These are phyloP conservation scores for Myxozyma geophila DNA, from an alignment of 805 yeast genomes.

Conservation along the genomic window DNA sequence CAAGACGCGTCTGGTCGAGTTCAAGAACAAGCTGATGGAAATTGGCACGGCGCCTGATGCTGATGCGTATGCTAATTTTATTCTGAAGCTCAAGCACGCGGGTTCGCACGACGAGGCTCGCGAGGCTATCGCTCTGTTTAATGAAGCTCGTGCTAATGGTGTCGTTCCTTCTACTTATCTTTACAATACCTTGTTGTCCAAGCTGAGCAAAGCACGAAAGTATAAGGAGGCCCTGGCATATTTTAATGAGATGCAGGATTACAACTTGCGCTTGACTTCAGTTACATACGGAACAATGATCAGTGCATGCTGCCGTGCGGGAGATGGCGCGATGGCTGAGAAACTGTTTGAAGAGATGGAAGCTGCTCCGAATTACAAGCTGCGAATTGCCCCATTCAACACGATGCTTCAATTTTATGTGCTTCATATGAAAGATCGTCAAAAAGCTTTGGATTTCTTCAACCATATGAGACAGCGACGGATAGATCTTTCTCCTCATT, in stretches of 20 bases:
- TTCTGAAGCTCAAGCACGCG: constrained; percentile 40
- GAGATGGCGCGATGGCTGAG: constrained; percentile 44
- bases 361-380: constrained; percentile 40
- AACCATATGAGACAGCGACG: constrained; percentile 38
- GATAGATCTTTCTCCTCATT: constrained; percentile 45
- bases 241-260: constrained; percentile 44
- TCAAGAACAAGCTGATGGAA: constrained; percentile 39
- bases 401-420: constrained; percentile 48
- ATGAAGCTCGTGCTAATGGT: constrained; percentile 42
- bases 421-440: constrained; percentile 42
- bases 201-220: constrained; percentile 47
- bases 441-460: constrained; percentile 44
- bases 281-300: constrained; percentile 50
- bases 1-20: constrained; percentile 38
- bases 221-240: constrained; percentile 43
- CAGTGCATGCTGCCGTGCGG: constrained; percentile 47
- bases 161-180: constrained; percentile 44
- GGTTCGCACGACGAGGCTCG: constrained; percentile 44
- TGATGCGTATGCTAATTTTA: constrained; percentile 45
- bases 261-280: constrained; percentile 39
- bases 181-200: constrained; percentile 46
- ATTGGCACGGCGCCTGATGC: constrained; percentile 45
- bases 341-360: constrained; percentile 47
- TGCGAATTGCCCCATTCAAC: constrained; percentile 48
- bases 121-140: constrained; percentile 43